phyloP scores from a whole-genome alignment of 176 grass and related monocot species.

The Cenchrus americanus region DNA sequence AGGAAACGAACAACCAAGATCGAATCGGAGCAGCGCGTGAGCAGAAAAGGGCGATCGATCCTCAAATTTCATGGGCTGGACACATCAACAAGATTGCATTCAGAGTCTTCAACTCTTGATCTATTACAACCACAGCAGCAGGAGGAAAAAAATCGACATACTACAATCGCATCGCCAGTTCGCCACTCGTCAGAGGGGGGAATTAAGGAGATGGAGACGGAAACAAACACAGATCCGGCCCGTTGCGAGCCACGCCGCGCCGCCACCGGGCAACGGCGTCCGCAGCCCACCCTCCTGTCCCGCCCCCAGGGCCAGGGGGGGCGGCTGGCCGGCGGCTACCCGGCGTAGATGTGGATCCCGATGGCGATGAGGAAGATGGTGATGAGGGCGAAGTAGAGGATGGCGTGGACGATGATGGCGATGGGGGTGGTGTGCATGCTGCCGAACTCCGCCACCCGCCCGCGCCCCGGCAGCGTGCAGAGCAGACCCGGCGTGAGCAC shows the following conservation, averaged over 20 bases:
- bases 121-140: background rate
- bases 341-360: constrained; percentile 67
- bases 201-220: background rate
- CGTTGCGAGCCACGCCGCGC: background rate
- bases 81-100: background rate
- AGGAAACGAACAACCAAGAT: background rate
- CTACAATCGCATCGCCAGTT: background rate
- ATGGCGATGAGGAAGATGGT: constrained; percentile 69
- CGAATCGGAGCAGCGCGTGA: background rate
- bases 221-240: background rate
- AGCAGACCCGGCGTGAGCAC: constrained; percentile 65
- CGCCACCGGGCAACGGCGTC: background rate
- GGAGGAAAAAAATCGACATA: background rate
- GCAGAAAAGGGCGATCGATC: background rate
- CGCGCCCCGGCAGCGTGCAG: constrained; percentile 63
- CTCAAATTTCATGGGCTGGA: too few species aligned
- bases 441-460: constrained; percentile 54
- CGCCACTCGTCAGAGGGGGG: background rate
- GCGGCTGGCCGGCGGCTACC: constrained; percentile 1
- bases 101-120: background rate
- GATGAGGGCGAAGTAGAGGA: constrained; percentile 66
- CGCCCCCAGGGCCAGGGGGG: too few species aligned
- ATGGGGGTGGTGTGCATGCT: constrained; percentile 62
- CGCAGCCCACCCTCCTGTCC: background rate
- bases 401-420: constrained; percentile 69